These are phyloP conservation scores for Avena sativa DNA, from an alignment of 176 grass and related monocot species.

Conservation along the genomic window DNA sequence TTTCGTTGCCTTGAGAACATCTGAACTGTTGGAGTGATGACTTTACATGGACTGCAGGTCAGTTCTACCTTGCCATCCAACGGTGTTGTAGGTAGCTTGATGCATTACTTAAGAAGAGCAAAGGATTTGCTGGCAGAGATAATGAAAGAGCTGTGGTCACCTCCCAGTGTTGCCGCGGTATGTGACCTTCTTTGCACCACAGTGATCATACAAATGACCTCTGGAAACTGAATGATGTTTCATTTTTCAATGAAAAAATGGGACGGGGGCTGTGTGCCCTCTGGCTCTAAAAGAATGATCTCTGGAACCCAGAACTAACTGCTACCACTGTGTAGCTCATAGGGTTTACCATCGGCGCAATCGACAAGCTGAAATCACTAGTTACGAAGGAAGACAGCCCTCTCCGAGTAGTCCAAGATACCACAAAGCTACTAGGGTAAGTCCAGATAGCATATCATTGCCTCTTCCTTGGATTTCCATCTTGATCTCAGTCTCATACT, in stretches of 20 bases:
- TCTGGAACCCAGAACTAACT: not conserved
- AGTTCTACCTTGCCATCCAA: not conserved
- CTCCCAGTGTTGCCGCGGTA: slow-evolving; percentile 66
- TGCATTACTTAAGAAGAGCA: slow-evolving; percentile 9
- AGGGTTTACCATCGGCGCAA: slow-evolving; percentile 46
- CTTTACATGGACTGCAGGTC: not conserved
- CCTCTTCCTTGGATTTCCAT: not conserved
- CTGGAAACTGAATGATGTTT: too few relatives aligned
- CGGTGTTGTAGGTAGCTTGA: not conserved
- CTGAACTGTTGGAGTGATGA: not conserved
- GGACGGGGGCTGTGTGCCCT: too few relatives aligned
- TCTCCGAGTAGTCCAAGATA: slow-evolving; percentile 51
- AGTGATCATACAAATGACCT: not conserved
- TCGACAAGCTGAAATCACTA: slow-evolving; percentile 52
- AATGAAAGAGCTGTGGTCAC: slow-evolving; percentile 53
- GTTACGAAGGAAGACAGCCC: slow-evolving; percentile 46
- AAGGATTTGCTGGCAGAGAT: not conserved
- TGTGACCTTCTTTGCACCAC: not conserved
- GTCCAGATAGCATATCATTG: not conserved
- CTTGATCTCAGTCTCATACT: not conserved
- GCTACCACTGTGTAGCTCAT: slow-evolving; percentile 35
- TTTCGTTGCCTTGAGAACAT: not conserved
- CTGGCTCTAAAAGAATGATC: not conserved
- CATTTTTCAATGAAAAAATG: too few relatives aligned
- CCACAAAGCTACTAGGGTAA: slow-evolving; percentile 54